Base-by-base conservation (phyloP, 345 rosid genomes). In the Streptanthus diversifolius region DNA sequence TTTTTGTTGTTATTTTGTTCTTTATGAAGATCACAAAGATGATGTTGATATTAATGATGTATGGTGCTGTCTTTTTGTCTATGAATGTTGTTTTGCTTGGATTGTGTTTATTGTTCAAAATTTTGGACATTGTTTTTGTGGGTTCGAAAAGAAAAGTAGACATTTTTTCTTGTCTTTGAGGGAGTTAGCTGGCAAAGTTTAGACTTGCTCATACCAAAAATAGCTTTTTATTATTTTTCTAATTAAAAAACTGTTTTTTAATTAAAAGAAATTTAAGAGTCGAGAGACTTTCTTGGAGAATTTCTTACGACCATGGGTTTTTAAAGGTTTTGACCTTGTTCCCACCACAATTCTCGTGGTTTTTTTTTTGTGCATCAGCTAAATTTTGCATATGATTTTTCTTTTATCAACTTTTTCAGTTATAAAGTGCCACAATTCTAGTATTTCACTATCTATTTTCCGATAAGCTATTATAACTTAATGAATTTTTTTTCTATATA, bases 51-150 rank as follows among this genome's bases (percentile, higher is more conserved):
- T 2, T 37, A 3, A 11, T 27, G 32, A 49, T 27, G 53, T 71
- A 9, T 40, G 54, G 12, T 8, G 71, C 21, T 33, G 49, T 47
- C 8, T 56, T 58, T 63, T 55, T 6, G 22, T 65, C 69, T 64
- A 17, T 6, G 51, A 64, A 55, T 32, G 40, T 55, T 44, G 51
- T 57, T 74, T 74, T 74, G 43, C 14, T 74, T 53, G 43, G 67
- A 47, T 74, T 66, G 53, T 58, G 51, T 74, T 66, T 74, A 25
- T 57, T 49, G 67, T 55, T 66, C 60, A 66, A 39, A 48, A 57
- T 12, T 48, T 48, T 74, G 72, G 67, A 74, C 78, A 66, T 74
- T 49, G 68, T 66, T 66, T 74, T 74, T 58, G 62, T 14, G 61
- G 54, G 15, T 48, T 47, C 44, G 14, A 40, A 48, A 74, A 18